phyloP scores from a whole-genome alignment of 176 grass and related monocot species.

The Oryza brachyantha region DNA sequence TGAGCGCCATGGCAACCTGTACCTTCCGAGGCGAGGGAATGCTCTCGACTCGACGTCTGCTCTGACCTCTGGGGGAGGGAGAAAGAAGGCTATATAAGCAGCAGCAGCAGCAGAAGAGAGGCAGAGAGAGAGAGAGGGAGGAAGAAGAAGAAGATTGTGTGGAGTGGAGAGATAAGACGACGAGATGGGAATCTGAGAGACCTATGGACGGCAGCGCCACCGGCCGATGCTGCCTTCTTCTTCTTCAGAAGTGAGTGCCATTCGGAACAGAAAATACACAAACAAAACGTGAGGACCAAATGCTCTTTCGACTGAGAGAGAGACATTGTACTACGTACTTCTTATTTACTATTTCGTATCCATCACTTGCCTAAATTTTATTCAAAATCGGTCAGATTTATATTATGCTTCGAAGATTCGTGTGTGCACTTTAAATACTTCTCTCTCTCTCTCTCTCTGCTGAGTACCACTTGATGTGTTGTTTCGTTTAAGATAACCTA shows the following conservation, averaged over 20 bases:
- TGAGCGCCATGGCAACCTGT: slow-evolving; percentile 59
- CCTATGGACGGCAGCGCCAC: slow-evolving; percentile 5
- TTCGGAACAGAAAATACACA: neutral
- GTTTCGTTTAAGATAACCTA: too few relatives aligned
- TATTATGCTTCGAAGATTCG: too few relatives aligned
- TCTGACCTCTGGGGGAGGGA: too few relatives aligned
- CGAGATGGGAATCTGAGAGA: slow-evolving; percentile 42
- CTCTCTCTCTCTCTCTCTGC: too few relatives aligned
- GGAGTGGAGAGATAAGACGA: slow-evolving; percentile 44
- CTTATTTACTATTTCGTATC: neutral
- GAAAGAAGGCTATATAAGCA: neutral
- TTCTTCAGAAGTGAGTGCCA: too few relatives aligned
- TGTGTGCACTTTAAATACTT: too few relatives aligned
- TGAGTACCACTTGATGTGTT: too few relatives aligned
- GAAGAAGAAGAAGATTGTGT: neutral
- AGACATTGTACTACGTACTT: too few relatives aligned
- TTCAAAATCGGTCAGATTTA: too few relatives aligned
- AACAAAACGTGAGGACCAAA: neutral
- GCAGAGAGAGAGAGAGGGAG: neutral
- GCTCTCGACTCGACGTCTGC: neutral
- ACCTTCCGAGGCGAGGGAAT: neutral
- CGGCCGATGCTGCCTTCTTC: neutral
- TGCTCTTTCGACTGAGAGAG: too few relatives aligned
- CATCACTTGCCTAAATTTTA: neutral
- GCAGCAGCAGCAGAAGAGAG: neutral